Evolutionary conservation across 352 stramenopile species (phyloP).

Genomic region (Phytopythium aichiense): DNA sequence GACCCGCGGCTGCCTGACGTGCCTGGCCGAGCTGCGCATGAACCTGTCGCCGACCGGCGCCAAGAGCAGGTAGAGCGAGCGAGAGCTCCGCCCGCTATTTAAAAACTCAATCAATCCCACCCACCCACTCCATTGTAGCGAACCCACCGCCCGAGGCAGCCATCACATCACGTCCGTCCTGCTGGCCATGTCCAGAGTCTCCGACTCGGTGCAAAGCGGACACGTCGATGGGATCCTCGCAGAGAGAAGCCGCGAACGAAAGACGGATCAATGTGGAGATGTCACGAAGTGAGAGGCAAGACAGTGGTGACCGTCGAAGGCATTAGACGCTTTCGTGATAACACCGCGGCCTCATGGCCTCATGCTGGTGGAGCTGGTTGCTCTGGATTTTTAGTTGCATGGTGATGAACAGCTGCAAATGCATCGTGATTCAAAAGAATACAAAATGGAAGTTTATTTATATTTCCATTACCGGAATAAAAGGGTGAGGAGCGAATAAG

Average conservation of each 20-base stretch:
- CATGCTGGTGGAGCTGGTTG: background rate
- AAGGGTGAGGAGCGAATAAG: too few species aligned
- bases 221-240: too few species aligned
- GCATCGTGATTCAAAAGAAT: too few species aligned
- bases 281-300: background rate
- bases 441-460: too few species aligned
- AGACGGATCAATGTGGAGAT: background rate
- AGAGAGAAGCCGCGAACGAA: background rate
- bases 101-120: constrained; percentile 3
- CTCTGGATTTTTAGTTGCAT: too few species aligned
- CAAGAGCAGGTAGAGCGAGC: background rate
- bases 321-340: constrained; percentile 3
- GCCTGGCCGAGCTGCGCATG: constrained; percentile 19
- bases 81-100: background rate
- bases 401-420: too few species aligned
- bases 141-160: background rate
- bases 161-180: too few species aligned
- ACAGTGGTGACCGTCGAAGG: background rate
- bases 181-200: background rate
- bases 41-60: constrained; percentile 16
- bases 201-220: background rate
- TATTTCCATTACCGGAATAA: too few species aligned
- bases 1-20: constrained; percentile 17
- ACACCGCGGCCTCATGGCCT: background rate
- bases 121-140: background rate